A percentile compares a stretch with the other conserved stretches of the same genome.
phyloP scores from a whole-genome alignment of 2,329 filamentous ascomycete genomes.

The Aspergillus ochraceus region DNA sequence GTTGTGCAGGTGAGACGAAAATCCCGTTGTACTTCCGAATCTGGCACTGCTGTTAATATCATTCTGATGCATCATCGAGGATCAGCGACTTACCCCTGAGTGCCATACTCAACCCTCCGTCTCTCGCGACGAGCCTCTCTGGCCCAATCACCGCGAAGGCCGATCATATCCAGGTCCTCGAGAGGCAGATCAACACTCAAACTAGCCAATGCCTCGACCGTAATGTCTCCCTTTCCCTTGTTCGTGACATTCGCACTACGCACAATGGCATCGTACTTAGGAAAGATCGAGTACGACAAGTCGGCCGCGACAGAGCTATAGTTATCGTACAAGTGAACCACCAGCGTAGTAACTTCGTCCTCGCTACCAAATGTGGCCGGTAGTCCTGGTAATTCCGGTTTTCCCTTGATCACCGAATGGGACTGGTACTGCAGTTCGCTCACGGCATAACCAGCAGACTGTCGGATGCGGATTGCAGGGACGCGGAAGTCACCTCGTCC shows the following conservation, averaged over 20 bases:
- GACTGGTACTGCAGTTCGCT: conserved; percentile 60
- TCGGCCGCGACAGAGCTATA: conserved; percentile 59
- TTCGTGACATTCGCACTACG: conserved; percentile 64
- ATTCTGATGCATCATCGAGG: conserved; percentile 20
- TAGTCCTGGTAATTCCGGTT: conserved; percentile 57
- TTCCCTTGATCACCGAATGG: conserved; percentile 56
- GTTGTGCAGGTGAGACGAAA: conserved; percentile 65
- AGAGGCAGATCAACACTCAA: conserved; percentile 63
- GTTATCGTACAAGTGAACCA: conserved; percentile 60
- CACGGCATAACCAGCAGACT: conserved; percentile 60
- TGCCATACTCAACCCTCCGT: conserved; percentile 58
- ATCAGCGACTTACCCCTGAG: conserved; percentile 48
- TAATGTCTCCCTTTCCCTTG: conserved; percentile 53
- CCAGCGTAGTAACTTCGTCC: conserved; percentile 58
- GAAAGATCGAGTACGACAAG: conserved; percentile 64
- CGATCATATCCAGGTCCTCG: conserved; percentile 62
- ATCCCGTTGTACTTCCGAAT: conserved; percentile 62
- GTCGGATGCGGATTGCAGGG: conserved; percentile 62
- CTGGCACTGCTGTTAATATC: conserved; percentile 31
- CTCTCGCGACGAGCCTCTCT: conserved; percentile 58
- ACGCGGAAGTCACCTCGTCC: conserved; percentile 64
- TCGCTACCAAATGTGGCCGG: conserved; percentile 60
- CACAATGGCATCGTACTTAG: conserved; percentile 60
- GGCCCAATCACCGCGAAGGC: conserved; percentile 64
- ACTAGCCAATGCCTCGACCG: conserved; percentile 59